Percentiles rank a stretch among this genome's conserved stretches.
Evolutionary conservation across 2,329 filamentous ascomycete species (phyloP).

Genomic region (Orbilia blumenaviensis): DNA sequence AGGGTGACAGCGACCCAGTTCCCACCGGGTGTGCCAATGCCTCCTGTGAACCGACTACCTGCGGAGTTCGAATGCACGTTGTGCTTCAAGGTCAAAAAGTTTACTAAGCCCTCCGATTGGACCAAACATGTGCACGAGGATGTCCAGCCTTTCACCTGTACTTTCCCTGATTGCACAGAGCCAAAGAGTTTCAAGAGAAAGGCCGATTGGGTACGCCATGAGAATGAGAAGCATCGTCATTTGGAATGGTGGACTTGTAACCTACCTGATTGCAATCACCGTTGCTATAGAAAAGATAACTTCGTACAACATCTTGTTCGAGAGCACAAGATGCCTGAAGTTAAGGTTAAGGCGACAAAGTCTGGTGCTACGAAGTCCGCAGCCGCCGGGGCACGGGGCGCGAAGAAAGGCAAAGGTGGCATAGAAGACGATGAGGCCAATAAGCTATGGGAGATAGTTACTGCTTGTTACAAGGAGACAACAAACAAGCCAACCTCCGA

Average conservation of each 20-base stretch:
- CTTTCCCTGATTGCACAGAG: constrained; percentile 81
- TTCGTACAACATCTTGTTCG: constrained; percentile 91
- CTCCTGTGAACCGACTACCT: constrained; percentile 78
- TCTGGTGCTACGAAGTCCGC: constrained; percentile 58
- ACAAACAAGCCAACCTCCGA: constrained; percentile 74
- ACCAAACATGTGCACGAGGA: constrained; percentile 96
- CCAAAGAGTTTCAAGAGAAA: constrained; percentile 94
- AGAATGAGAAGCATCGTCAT: constrained; percentile 89
- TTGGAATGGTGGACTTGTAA: constrained; percentile 91
- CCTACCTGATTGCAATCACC: constrained; percentile 80
- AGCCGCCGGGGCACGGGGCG: constrained; percentile 34
- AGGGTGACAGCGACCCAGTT: constrained; percentile 79
- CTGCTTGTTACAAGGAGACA: constrained; percentile 78
- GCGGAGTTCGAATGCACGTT: constrained; percentile 90
- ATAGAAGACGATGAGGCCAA: constrained; percentile 64
- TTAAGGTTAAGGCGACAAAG: constrained; percentile 78
- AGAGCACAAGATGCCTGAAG: constrained; percentile 86
- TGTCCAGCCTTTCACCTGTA: constrained; percentile 91
- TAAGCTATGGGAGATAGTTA: constrained; percentile 78
- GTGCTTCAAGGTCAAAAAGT: constrained; percentile 84
- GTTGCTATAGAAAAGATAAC: constrained; percentile 87
- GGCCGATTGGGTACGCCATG: constrained; percentile 91
- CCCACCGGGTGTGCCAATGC: constrained; percentile 80
- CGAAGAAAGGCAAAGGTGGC: constrained; percentile 57
- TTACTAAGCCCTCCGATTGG: constrained; percentile 93